Evolutionary conservation across 2,329 filamentous ascomycete species (phyloP).

Genomic region (Aureobasidium uvarum): DNA sequence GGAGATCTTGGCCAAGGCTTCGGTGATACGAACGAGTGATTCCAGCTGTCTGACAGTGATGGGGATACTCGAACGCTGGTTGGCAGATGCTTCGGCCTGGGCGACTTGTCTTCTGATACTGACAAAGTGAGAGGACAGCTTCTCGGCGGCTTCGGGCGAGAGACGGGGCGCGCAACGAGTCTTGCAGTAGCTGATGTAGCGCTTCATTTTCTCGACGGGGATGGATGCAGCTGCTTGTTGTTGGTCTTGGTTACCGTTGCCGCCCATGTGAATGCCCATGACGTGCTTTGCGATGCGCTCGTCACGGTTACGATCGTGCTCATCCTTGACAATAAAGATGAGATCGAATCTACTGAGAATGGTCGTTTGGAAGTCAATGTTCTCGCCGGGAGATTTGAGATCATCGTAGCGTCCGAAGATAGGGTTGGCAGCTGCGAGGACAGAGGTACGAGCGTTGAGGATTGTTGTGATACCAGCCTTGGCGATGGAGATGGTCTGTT

Average conservation of each 20-base stretch:
- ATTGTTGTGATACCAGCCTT: constrained; percentile 99
- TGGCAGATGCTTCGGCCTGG: constrained; percentile 83
- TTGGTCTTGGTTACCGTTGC: constrained; percentile 75
- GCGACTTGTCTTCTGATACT: constrained; percentile 94
- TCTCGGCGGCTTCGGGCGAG: constrained; percentile 86
- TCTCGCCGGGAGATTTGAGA: constrained; percentile 94
- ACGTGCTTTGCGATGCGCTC: constrained; percentile 95
- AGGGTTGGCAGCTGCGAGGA: constrained; percentile 92
- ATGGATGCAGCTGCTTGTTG: constrained; percentile 85
- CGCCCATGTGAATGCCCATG: constrained; percentile 95
- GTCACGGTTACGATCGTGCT: constrained; percentile 85
- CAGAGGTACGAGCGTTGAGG: constrained; percentile 90
- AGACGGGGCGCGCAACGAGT: constrained; percentile 92
- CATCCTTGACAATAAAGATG: constrained; percentile 98
- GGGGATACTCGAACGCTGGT: constrained; percentile 87
- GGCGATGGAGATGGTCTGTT: constrained; percentile 98
- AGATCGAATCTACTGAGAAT: constrained; percentile 98
- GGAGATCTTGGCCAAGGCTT: constrained; percentile 88
- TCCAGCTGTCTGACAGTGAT: constrained; percentile 98
- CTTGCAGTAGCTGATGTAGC: constrained; percentile 96
- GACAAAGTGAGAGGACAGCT: constrained; percentile 95
- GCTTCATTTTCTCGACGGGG: constrained; percentile 92
- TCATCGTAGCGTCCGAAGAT: constrained; percentile 98
- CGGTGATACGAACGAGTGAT: constrained; percentile 94
- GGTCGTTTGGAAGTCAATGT: constrained; percentile 99